Conservation (phyloP, 331 rosid species). For the Prunus yedoensis region DNA sequence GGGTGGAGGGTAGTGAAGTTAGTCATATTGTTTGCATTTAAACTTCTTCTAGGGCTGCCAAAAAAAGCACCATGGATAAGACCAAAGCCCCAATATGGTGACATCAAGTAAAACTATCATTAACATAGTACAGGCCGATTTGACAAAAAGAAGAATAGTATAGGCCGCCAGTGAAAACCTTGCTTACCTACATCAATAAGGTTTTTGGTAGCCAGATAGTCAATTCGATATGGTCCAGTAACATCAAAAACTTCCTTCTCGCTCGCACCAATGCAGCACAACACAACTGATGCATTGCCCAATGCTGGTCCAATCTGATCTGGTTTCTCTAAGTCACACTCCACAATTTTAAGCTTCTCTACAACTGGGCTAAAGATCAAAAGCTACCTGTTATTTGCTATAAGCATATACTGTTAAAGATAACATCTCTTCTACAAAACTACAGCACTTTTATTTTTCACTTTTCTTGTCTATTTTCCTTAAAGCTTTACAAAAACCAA, state of each 20-base stretch:
- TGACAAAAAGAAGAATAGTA: background rate
- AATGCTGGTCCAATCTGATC: conserved; percentile 62
- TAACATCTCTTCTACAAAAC: conserved; percentile 3
- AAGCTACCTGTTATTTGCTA: conserved; percentile 65
- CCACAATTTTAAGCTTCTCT: conserved; percentile 97
- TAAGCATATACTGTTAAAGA: conserved; percentile 28
- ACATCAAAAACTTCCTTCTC: conserved; percentile 91
- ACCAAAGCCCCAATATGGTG: background rate
- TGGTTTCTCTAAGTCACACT: conserved; percentile 86
- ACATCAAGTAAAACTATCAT: conserved; percentile 1
- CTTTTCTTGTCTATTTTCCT: background rate
- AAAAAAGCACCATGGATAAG: background rate
- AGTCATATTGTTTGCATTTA: background rate
- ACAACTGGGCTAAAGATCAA: conserved; percentile 99
- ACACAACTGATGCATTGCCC: conserved; percentile 72
- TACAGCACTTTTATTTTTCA: background rate
- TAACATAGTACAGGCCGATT: background rate
- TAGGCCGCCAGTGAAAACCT: conserved; percentile 14
- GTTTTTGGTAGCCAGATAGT: conserved; percentile 79
- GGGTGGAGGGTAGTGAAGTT: background rate
- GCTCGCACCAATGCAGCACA: conserved; percentile 96
- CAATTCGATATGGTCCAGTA: conserved; percentile 91
- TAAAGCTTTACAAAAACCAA: background rate
- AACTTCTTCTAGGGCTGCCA: conserved; percentile 23
- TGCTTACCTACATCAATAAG: conserved; percentile 72